Base-by-base conservation (phyloP, 225 moss, liverwort and hornwort genomes). In the Antitrichia curtipendula region DNA sequence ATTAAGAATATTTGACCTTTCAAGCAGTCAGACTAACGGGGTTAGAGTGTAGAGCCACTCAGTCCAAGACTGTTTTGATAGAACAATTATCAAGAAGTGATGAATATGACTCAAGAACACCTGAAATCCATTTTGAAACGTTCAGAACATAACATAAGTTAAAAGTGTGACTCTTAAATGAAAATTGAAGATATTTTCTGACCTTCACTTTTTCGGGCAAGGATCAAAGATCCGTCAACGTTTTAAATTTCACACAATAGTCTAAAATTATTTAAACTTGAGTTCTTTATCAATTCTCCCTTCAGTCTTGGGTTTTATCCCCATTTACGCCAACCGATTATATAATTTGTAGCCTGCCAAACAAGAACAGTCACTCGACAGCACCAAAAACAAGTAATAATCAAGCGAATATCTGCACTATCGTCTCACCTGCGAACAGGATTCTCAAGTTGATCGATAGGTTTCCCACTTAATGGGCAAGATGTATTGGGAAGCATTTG, bases 381-480 rank as follows among this genome's bases (percentile, higher is more conserved):
- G 57, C 28, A 66, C 36, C 83, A 47, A 10, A 89, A 88, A 22
- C 66, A 86, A 80, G 47, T 47, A 70, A 40, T 47, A 62, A 72
- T 43, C 72, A 72, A 27, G 47, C 45, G 9, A 78, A 59, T 36
- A 87, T 82, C 72, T 63, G 49, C 84, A 91, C 65, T 60, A 20
- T 64, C 65, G 21, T 81, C 93, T 93, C 85, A 98, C 98, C 97
- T 99, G 89, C 97, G 94, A 75, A 99, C 99, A 75, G 99, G 97
- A 85, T 97, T 82, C 62, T 89, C 92, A 78, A 99, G 95, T 75
- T 96, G 88, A 56, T 90, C 90, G 29, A 99, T 95, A 91, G 96
- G 94, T 85, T 96, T 99, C 82, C 99, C 97, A 89, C 93, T 97
- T 41, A 99, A 75, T 53, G 99, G 99, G 87, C 99, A 99, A 62